Conservation (phyloP, 257 asterid genomes). For the Solanum lignicaule region DNA sequence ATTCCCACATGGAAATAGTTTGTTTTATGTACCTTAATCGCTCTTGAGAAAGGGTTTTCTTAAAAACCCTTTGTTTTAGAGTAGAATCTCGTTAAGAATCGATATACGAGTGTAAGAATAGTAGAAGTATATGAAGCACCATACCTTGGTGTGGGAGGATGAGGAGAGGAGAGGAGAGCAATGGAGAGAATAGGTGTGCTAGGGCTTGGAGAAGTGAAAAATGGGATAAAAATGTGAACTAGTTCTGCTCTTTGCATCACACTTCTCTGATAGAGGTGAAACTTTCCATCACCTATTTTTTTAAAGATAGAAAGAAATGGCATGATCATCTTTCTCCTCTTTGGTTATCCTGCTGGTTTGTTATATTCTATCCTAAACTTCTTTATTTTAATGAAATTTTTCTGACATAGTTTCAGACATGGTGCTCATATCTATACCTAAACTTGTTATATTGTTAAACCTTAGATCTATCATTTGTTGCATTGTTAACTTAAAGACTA, state of each 20-base stretch:
- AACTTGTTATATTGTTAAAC: background rate
- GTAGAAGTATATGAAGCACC: too few relatives aligned
- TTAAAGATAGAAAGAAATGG: background rate
- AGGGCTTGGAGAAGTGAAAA: too few relatives aligned
- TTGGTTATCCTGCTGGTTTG: background rate
- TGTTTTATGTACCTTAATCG: too few relatives aligned
- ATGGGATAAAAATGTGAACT: background rate
- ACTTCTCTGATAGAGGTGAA: background rate
- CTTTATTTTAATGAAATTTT: background rate
- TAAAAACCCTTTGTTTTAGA: too few relatives aligned
- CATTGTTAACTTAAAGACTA: background rate
- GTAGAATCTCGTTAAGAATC: too few relatives aligned
- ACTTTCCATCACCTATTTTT: background rate
- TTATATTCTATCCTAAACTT: background rate
- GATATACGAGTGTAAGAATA: too few relatives aligned
- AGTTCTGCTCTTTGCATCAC: background rate
- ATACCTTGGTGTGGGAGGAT: too few relatives aligned
- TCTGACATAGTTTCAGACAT: background rate
- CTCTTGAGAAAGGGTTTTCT: too few relatives aligned
- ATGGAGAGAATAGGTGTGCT: too few relatives aligned
- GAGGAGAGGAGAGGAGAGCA: too few relatives aligned
- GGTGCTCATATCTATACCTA: background rate
- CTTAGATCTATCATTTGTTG: background rate
- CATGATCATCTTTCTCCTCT: background rate
- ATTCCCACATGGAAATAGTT: too few relatives aligned